These are phyloP conservation scores for Tieghemostelium lacteum DNA, from an alignment of 78 protist genomes.

Conservation along the genomic window DNA sequence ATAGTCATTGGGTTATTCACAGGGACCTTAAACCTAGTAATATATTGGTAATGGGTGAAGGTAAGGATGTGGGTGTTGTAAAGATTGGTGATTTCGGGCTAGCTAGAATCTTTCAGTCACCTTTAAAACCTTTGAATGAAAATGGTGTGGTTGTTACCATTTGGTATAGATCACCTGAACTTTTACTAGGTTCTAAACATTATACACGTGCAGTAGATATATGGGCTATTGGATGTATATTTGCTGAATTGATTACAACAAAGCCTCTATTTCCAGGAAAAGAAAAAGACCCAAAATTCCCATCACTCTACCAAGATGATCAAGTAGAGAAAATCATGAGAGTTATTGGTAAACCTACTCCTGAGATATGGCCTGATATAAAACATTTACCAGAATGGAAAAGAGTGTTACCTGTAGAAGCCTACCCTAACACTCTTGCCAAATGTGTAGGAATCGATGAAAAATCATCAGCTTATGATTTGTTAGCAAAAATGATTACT, in stretches of 20 bases:
- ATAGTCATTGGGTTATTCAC: constrained; percentile 90
- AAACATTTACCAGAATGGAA: constrained; percentile 71
- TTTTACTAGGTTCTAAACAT: constrained; percentile 92
- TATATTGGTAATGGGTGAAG: constrained; percentile 87
- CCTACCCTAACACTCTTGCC: constrained; percentile 23
- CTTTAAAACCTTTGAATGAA: constrained; percentile 64
- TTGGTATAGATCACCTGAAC: constrained; percentile 97
- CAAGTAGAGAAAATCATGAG: constrained; percentile 85
- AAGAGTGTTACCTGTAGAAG: constrained; percentile 1
- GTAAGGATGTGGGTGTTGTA: constrained; percentile 75
- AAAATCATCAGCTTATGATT: constrained; percentile 42
- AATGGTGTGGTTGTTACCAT: constrained; percentile 94
- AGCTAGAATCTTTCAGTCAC: constrained; percentile 86
- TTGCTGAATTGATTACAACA: constrained; percentile 87
- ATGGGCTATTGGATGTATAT: constrained; percentile 94
- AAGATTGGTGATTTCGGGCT: constrained; percentile 92
- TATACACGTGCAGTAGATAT: constrained; percentile 93
- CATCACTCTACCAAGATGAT: constrained; percentile 82
- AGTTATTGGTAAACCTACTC: constrained; percentile 81
- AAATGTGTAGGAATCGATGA: constrained; percentile 38
- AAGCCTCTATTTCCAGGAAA: constrained; percentile 88
- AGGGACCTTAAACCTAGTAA: constrained; percentile 87
- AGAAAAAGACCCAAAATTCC: constrained; percentile 58
- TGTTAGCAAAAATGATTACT: constrained; percentile 74
- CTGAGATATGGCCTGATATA: constrained; percentile 73